Evolutionary conservation across 192 early-diverging fungal genomes (phyloP).

Genomic region (Gaertneriomyces semiglobifer): DNA sequence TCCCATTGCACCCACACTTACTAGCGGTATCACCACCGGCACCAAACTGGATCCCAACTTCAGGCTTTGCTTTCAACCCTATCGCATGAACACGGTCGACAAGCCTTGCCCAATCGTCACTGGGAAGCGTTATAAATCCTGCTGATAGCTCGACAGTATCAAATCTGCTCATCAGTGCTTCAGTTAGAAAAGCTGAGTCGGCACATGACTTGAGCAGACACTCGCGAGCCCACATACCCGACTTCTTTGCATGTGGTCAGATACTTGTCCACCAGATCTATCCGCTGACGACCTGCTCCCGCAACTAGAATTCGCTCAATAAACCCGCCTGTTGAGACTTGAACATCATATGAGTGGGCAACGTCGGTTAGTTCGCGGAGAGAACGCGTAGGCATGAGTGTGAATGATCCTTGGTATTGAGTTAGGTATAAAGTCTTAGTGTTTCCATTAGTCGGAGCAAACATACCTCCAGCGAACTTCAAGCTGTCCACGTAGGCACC

Average conservation of each 20-base stretch:
- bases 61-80: conserved; percentile 1
- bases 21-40: not conserved
- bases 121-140: conserved; percentile 7
- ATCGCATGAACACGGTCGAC: not conserved
- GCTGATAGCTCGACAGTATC: conserved; percentile 7
- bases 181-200: not conserved
- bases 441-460: no score
- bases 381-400: not conserved
- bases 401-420: conserved; percentile 3
- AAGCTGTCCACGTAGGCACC: not conserved
- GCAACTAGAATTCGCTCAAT: conserved; percentile 1
- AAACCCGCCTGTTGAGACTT: conserved; percentile 7
- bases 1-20: not conserved
- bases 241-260: conserved; percentile 4
- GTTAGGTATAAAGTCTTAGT: not conserved
- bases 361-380: conserved; percentile 4
- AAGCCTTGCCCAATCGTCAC: conserved; percentile 7
- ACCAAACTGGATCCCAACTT: conserved; percentile 8
- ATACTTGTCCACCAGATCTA: not conserved
- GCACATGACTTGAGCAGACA: not conserved
- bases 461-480: not conserved
- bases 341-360: not conserved
- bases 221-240: not conserved
- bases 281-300: not conserved
- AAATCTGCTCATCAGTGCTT: conserved; percentile 2